Evolutionary conservation across 2,329 filamentous ascomycete species (phyloP).

Genomic region (Cladosporium sp.): DNA sequence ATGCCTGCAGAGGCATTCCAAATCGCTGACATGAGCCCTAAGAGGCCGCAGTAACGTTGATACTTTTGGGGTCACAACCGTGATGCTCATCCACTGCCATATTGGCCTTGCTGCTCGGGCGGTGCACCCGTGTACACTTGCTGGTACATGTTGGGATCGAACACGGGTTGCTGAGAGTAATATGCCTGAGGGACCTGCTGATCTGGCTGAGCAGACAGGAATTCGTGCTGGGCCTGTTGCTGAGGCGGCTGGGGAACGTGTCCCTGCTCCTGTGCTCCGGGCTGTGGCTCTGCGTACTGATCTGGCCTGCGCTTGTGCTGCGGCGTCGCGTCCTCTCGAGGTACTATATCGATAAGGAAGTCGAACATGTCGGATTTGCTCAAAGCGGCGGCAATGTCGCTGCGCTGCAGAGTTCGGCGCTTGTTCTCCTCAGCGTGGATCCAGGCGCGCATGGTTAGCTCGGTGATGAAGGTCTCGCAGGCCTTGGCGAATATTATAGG

Average conservation of each 20-base stretch:
- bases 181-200: slow-evolving; percentile 75
- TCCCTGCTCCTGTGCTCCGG: slow-evolving; percentile 26
- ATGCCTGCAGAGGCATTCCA: background rate
- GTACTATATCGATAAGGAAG: slow-evolving; percentile 98
- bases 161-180: slow-evolving; percentile 66
- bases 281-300: slow-evolving; percentile 40
- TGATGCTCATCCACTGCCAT: background rate
- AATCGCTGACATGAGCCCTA: background rate
- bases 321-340: slow-evolving; percentile 83
- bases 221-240: slow-evolving; percentile 56
- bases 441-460: slow-evolving; percentile 98
- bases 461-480: slow-evolving; percentile 93
- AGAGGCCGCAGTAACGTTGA: background rate
- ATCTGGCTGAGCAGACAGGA: slow-evolving; percentile 54
- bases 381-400: slow-evolving; percentile 91
- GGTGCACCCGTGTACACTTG: slow-evolving; percentile 17
- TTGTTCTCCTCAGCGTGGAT: slow-evolving; percentile 99
- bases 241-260: slow-evolving; percentile 37
- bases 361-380: slow-evolving; percentile 99
- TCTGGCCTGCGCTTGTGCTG: slow-evolving; percentile 66
- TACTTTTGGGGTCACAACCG: background rate
- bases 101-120: slow-evolving; percentile 8
- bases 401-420: slow-evolving; percentile 86
- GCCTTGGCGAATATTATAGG: slow-evolving; percentile 98
- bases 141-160: slow-evolving; percentile 74